Percentiles rank a stretch among this genome's conserved stretches.
Evolutionary conservation across 371 early-diverging fungal species (phyloP).

Genomic region (Sporodiniella umbellata): DNA sequence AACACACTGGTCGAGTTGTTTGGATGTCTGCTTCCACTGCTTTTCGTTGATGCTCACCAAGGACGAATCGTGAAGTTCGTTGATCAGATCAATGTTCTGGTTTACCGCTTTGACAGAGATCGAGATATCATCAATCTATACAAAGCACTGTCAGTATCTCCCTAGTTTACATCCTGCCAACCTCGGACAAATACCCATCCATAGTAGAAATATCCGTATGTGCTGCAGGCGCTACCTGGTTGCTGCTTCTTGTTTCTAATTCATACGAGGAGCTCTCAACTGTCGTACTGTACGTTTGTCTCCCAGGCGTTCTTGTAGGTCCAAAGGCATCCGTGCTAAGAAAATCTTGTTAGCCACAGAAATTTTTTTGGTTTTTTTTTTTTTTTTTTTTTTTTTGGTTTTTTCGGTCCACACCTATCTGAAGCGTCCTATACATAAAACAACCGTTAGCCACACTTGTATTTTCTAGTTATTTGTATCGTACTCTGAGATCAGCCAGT

Average conservation of each 20-base stretch:
- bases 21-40: constrained; percentile 48
- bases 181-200: constrained; percentile 23
- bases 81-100: constrained; percentile 55
- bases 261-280: constrained; percentile 11
- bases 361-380: too few species aligned
- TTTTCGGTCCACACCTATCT: constrained; percentile 14
- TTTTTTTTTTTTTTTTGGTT: neutral
- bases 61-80: constrained; percentile 58
- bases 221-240: constrained; percentile 12
- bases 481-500: constrained; percentile 19
- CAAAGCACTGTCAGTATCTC: too few species aligned
- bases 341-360: too few species aligned
- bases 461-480: neutral
- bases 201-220: constrained; percentile 16
- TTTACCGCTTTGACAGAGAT: constrained; percentile 55
- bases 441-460: neutral
- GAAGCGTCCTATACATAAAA: constrained; percentile 6
- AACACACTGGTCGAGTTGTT: constrained; percentile 61
- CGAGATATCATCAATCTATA: constrained; percentile 57
- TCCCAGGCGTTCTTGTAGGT: constrained; percentile 22
- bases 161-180: too few species aligned
- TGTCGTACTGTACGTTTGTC: constrained; percentile 3
- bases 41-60: constrained; percentile 63
- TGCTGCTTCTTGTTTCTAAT: constrained; percentile 10
- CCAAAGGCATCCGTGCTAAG: constrained; percentile 33